Evolutionary conservation across 1,139 yeast genomes (phyloP), one percentile per base, ranked within the genome.

Genomic region (Lodderomyces elongisporus): DNA sequence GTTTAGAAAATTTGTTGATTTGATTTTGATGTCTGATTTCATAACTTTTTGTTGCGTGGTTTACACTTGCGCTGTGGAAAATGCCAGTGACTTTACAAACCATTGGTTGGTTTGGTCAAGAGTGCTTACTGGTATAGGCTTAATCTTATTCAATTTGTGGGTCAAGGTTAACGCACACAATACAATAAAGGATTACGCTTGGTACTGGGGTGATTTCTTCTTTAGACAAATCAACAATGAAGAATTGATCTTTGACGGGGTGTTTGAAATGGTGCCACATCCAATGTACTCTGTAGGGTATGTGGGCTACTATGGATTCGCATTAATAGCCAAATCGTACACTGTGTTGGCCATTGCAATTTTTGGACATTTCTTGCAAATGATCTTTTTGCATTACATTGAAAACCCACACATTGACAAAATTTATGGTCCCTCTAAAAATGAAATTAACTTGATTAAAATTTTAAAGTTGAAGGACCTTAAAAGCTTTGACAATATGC

Each of bases 191-290:
- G 95, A 85, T 56, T 87, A 79, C 52, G 95, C 95, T 9, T 85
- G 95, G 95, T 85, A 85, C 58, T 85, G 95, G 95, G 95, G 95
- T 21, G 95, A 85, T 56, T 85, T 85, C 61, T 85, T 85, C 68
- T 84, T 83, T 59, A 70, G 89, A 41, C 83, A 85, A 52, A 85
- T 77, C 46, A 72, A 70, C 47, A 78, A 85, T 46, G 77, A 80
- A 50, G 82, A 83, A 42, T 70, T 85, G 49, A 82, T 85, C 22
- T 85, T 85, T 58, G 95, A 87, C 54, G 95, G 95, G 30, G 95
- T 85, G 8, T 85, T 85, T 55, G 94, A 85, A 57, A 74, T 85
- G 74, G 87, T 91, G 10, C 95, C 95, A 26, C 95, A 85, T 54
- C 95, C 95, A 36, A 85, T 85, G 95, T 85, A 85, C 56, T 84